A percentile compares a stretch with the other conserved stretches of the same genome.
These are phyloP conservation scores for Epichloe festucae DNA, from an alignment of 2,329 filamentous ascomycete genomes.

Conservation along the genomic window DNA sequence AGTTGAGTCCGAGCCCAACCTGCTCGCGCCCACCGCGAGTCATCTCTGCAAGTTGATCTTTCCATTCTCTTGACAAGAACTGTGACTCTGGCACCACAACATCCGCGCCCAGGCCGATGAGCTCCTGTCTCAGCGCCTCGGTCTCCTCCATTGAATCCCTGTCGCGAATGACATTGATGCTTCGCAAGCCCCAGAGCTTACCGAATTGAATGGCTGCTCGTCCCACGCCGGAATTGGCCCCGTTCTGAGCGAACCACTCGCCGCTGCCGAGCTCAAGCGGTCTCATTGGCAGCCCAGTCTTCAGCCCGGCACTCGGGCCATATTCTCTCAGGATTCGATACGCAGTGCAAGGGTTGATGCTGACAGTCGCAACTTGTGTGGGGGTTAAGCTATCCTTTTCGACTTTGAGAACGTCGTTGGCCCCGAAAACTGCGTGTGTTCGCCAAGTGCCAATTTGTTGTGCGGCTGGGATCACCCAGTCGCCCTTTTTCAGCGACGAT, in stretches of 20 bases:
- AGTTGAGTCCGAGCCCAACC: constrained; percentile 75
- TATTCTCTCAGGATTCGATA: constrained; percentile 89
- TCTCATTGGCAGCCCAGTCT: constrained; percentile 31
- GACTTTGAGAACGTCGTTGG: constrained; percentile 50
- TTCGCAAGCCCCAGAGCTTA: constrained; percentile 73
- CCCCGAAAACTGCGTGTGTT: constrained; percentile 64
- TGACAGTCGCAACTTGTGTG: constrained; percentile 74
- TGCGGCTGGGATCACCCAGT: constrained; percentile 84
- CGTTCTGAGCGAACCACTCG: constrained; percentile 95
- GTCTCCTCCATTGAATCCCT: constrained; percentile 53
- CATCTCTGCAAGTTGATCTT: constrained; percentile 45
- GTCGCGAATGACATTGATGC: constrained; percentile 77
- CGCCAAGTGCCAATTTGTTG: constrained; percentile 89
- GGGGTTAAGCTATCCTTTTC: constrained; percentile 58
- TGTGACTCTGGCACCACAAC: constrained; percentile 44
- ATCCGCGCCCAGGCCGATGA: constrained; percentile 41
- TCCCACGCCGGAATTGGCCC: constrained; percentile 87
- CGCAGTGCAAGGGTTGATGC: constrained; percentile 86
- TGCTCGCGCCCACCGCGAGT: constrained; percentile 60
- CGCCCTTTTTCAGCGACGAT: constrained; percentile 50
- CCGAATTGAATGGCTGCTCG: constrained; percentile 83
- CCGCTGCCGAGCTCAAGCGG: constrained; percentile 37
- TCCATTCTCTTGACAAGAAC: constrained; percentile 46
- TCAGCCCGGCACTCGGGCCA: constrained; percentile 32
- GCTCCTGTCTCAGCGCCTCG: constrained; percentile 40